Conservation (phyloP, 129 eudicot genomes). For the Sambucus nigra region DNA sequence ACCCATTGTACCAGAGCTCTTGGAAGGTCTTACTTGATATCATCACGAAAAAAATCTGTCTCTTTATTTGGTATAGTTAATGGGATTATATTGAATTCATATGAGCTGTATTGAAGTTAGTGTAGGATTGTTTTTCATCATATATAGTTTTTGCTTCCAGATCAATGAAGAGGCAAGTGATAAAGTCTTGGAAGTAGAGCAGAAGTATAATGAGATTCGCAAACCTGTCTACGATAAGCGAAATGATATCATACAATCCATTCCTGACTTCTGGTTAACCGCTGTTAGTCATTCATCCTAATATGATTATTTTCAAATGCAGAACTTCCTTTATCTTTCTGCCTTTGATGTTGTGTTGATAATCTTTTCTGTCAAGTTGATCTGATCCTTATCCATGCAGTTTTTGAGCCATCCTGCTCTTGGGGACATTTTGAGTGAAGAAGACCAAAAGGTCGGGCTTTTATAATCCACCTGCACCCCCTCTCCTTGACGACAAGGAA, state of each 20-base stretch:
- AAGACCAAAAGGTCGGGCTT: constrained; percentile 75
- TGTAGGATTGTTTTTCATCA: neutral
- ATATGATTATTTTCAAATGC: neutral
- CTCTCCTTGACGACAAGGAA: no score
- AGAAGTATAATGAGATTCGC: constrained; percentile 67
- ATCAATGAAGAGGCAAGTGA: constrained; percentile 90
- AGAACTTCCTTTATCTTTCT: neutral
- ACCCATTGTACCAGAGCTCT: neutral
- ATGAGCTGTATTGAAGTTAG: neutral
- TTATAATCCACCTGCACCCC: neutral
- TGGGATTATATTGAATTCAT: neutral
- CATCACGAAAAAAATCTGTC: neutral
- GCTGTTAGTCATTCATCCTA: constrained; percentile 49
- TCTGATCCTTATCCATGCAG: constrained; percentile 29
- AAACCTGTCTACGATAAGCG: constrained; percentile 86
- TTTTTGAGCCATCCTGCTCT: constrained; percentile 93
- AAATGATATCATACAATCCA: constrained; percentile 53
- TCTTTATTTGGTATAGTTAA: neutral
- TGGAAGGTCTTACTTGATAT: neutral
- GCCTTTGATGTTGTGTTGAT: neutral
- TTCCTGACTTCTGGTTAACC: constrained; percentile 94
- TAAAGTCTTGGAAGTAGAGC: constrained; percentile 78
- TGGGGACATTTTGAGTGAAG: constrained; percentile 62
- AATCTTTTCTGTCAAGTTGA: neutral
- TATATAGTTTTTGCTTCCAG: constrained; percentile 33